Base-by-base conservation (phyloP, 306 rosid genomes). In the Cercis canadensis region DNA sequence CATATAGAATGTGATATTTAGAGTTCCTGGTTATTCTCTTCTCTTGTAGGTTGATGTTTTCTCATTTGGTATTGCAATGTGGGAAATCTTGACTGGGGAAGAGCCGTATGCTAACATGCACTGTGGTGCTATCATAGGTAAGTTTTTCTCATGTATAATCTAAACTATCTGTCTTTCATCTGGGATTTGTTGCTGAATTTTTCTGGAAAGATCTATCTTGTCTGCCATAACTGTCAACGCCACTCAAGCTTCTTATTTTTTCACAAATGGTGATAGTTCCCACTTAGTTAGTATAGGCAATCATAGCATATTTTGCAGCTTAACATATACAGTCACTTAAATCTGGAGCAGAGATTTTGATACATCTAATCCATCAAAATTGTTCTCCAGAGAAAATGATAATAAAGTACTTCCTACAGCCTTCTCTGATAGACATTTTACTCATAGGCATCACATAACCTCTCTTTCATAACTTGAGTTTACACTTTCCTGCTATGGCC, bases 31-130 rank as follows among this genome's bases (percentile, higher is more conserved):
- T 21, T 54, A 32, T 68, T 18, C 50, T 67, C 66, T 63, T 70
- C 36, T 78, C 50, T 5, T 11, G 46, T 73, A 95, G 97, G 99
- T 95, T 73, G 97, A 91, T 77, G 81, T 91, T 55, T 95, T 85
- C 87, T 95, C 99, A 11, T 95, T 89, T 72, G 99, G 96, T 46
- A 89, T 91, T 36, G 83, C 89, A 59, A 80, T 91, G 96, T 95
- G 97, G 99, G 99, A 95, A 89, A 86, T 95, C 74, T 82, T 91
- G 82, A 95, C 96, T 0, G 96, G 96, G 41, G 97, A 91, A 74
- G 97, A 95, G 77, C 99, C 99, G 11, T 95, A 95, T 58, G 92
- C 96, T 44, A 88, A 79, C 80, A 78, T 95, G 96, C 97, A 95
- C 57, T 95, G 97, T 52, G 99, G 99, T 59, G 87, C 96, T 65